A percentile compares a stretch with the other conserved stretches of the same genome.
These are phyloP conservation scores for Fermentozyma sake DNA, from an alignment of 1,139 yeast genomes.

Conservation along the genomic window DNA sequence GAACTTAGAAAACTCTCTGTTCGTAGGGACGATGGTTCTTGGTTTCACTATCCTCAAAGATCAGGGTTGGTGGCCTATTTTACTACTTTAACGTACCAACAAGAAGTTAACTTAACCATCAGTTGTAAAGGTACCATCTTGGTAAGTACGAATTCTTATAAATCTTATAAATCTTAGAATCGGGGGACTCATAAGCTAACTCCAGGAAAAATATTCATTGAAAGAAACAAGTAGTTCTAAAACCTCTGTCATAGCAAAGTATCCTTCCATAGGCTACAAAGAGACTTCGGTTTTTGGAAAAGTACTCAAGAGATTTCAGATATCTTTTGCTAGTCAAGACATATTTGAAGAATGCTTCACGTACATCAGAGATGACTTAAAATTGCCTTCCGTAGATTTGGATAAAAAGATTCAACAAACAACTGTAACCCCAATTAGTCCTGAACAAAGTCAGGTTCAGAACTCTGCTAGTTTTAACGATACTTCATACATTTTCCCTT, in stretches of 20 bases:
- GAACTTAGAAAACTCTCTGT: slow-evolving; percentile 9
- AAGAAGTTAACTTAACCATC: slow-evolving; percentile 10
- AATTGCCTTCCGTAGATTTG: slow-evolving; percentile 3
- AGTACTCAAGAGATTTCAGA: slow-evolving; percentile 13
- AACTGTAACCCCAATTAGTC: too few species aligned
- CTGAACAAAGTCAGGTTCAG: too few species aligned
- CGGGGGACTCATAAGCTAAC: background rate
- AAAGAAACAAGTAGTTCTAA: background rate
- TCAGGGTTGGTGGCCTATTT: slow-evolving; percentile 19
- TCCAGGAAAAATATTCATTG: too few species aligned
- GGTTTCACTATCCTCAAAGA: slow-evolving; percentile 28
- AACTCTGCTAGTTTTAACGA: too few species aligned
- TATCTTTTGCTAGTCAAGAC: slow-evolving; percentile 6
- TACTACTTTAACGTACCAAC: slow-evolving; percentile 6
- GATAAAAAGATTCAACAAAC: too few species aligned
- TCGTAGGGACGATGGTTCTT: slow-evolving; percentile 7
- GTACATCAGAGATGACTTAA: slow-evolving; percentile 6
- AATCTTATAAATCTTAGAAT: slow-evolving; percentile 1
- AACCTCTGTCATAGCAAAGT: slow-evolving; percentile 16
- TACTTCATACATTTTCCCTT: too few species aligned
- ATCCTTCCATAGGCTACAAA: slow-evolving; percentile 24
- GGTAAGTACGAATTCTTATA: slow-evolving; percentile 11
- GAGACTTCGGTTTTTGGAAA: slow-evolving; percentile 16
- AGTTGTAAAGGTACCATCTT: slow-evolving; percentile 20
- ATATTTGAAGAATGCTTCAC: slow-evolving; percentile 7